These are phyloP conservation scores for Kodamaea arcana DNA, from an alignment of 1,139 yeast species.

Conservation along the genomic window DNA sequence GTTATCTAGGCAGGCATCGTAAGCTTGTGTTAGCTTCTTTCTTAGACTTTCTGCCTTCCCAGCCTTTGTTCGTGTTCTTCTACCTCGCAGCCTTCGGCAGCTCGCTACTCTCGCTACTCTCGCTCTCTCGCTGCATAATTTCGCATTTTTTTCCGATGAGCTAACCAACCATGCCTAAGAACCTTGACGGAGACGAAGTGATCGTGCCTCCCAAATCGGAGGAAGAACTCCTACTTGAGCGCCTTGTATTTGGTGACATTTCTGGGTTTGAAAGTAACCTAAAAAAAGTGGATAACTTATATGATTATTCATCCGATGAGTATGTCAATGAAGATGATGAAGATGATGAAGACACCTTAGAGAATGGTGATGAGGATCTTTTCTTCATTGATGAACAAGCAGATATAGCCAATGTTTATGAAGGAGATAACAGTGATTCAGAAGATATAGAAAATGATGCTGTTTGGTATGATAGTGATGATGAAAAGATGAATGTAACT, in stretches of 20 bases:
- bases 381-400: constrained; percentile 53
- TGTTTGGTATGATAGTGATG: constrained; percentile 94
- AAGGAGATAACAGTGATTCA: constrained; percentile 36
- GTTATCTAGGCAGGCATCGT: too few species aligned
- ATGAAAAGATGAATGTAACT: constrained; percentile 66
- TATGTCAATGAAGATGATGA: constrained; percentile 27
- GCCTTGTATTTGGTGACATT: constrained; percentile 83
- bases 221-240: constrained; percentile 76
- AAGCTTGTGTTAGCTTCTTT: too few species aligned
- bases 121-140: neutral
- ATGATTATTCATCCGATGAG: constrained; percentile 46
- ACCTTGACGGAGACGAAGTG: constrained; percentile 27
- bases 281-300: constrained; percentile 54
- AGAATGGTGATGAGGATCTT: constrained; percentile 53
- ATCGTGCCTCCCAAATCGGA: constrained; percentile 67
- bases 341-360: constrained; percentile 25
- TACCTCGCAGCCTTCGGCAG: too few species aligned
- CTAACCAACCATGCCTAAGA: constrained; percentile 17
- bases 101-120: neutral
- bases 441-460: constrained; percentile 28
- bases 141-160: neutral
- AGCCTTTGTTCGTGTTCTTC: too few species aligned
- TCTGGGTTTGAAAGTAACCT: constrained; percentile 73
- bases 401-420: constrained; percentile 21
- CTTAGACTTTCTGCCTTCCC: too few species aligned